phyloP scores from a whole-genome alignment of 169 alveolate genomes.

The Plasmodium cynomolgi region DNA sequence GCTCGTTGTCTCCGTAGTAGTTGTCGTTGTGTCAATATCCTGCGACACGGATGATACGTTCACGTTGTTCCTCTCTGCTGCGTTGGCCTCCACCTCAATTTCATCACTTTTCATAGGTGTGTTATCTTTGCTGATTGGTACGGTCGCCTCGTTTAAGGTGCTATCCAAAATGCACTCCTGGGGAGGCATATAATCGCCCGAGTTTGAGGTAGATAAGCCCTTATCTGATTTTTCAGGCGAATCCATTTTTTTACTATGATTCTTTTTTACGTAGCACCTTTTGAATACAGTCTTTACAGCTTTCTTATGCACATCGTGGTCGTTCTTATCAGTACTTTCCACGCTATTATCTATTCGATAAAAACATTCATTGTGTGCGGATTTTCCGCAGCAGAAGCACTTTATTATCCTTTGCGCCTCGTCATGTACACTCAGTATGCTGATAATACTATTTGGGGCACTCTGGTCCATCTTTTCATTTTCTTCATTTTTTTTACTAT shows the following conservation, averaged over 20 bases:
- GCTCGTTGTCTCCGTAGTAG: neutral
- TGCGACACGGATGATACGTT: neutral
- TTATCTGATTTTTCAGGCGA: neutral
- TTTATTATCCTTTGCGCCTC: constrained; percentile 27
- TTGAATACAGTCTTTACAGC: neutral
- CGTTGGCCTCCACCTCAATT: neutral
- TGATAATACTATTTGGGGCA: neutral
- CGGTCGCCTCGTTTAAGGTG: neutral
- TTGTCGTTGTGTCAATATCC: neutral
- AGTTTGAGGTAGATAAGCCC: neutral
- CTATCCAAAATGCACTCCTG: neutral
- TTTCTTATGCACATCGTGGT: neutral
- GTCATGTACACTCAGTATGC: constrained; percentile 22
- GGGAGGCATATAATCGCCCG: neutral
- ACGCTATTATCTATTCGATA: constrained; percentile 22
- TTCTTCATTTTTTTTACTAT: neutral
- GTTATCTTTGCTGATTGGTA: neutral
- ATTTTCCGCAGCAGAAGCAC: constrained; percentile 62
- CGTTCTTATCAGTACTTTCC: neutral
- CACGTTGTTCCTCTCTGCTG: neutral
- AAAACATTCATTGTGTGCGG: constrained; percentile 49
- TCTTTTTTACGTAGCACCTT: neutral
- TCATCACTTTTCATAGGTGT: neutral
- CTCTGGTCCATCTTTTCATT: neutral
- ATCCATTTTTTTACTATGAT: neutral